These are phyloP conservation scores for Alternaria postmessia DNA, from an alignment of 2,329 filamentous ascomycete genomes.

Conservation along the genomic window DNA sequence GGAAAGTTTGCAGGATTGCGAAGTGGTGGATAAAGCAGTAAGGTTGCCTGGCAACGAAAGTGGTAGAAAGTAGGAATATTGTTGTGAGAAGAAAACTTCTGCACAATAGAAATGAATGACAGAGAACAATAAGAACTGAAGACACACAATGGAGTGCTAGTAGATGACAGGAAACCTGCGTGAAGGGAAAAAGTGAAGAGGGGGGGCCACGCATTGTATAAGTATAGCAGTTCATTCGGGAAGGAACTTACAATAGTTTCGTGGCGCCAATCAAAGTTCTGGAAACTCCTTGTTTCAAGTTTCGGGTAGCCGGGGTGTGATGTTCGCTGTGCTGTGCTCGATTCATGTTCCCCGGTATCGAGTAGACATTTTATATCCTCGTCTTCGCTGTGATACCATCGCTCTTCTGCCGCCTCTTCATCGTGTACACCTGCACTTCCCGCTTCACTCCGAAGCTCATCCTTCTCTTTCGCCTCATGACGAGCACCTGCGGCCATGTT, in stretches of 20 bases:
- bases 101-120: slow-evolving; percentile 44
- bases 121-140: slow-evolving; percentile 40
- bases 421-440: slow-evolving; percentile 24
- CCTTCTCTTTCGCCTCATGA: slow-evolving; percentile 39
- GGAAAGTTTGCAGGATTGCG: slow-evolving; percentile 17
- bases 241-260: slow-evolving; percentile 42
- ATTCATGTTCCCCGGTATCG: slow-evolving; percentile 30
- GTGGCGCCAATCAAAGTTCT: slow-evolving; percentile 41
- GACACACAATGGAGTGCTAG: slow-evolving; percentile 38
- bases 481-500: slow-evolving; percentile 32
- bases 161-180: slow-evolving; percentile 43
- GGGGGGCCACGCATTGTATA: slow-evolving; percentile 37
- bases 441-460: slow-evolving; percentile 32
- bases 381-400: slow-evolving; percentile 30
- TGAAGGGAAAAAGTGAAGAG: slow-evolving; percentile 34
- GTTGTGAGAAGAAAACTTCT: slow-evolving; percentile 20
- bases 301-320: slow-evolving; percentile 36
- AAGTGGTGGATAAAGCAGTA: slow-evolving; percentile 14
- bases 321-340: slow-evolving; percentile 40
- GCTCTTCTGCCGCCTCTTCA: slow-evolving; percentile 31
- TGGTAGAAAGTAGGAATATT: slow-evolving; percentile 21
- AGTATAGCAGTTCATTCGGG: slow-evolving; percentile 34
- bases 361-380: slow-evolving; percentile 43
- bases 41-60: slow-evolving; percentile 35
- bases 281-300: slow-evolving; percentile 49